Percentiles rank a stretch among this genome's conserved stretches.
Evolutionary conservation across 179 eudicot genomes (phyloP).

Genomic region (Corrigiola litoralis): DNA sequence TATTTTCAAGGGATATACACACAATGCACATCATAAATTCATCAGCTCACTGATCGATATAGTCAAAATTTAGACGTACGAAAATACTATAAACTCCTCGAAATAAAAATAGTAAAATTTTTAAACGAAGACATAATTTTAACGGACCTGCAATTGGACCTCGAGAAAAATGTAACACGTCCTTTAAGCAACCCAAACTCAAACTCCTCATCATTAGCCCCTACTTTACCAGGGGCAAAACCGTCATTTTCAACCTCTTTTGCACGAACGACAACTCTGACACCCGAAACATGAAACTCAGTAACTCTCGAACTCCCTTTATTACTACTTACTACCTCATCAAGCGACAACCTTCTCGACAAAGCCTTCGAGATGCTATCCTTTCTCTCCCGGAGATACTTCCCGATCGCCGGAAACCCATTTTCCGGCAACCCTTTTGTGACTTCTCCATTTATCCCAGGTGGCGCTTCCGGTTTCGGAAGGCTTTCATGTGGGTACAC

Average conservation of each 20-base stretch:
- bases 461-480: constrained; percentile 61
- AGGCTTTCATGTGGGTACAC: constrained; percentile 42
- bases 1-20: no score
- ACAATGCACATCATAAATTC: no score
- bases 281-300: constrained; percentile 63
- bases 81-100: not conserved
- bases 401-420: constrained; percentile 53
- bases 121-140: no score
- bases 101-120: not conserved
- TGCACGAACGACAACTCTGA: constrained; percentile 57
- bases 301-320: constrained; percentile 38
- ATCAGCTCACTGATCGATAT: no score
- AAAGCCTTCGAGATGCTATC: constrained; percentile 51
- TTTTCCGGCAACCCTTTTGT: constrained; percentile 11
- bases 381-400: constrained; percentile 54
- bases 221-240: not conserved
- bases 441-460: constrained; percentile 26
- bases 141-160: constrained; percentile 79
- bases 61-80: not conserved
- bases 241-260: constrained; percentile 17
- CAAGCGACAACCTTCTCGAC: constrained; percentile 41
- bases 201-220: not conserved
- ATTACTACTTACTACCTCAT: no score
- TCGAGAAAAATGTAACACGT: constrained; percentile 75
- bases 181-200: constrained; percentile 43